Evolutionary conservation across 208 protist species (phyloP).

Genomic region (Trypanosoma conorhini): DNA sequence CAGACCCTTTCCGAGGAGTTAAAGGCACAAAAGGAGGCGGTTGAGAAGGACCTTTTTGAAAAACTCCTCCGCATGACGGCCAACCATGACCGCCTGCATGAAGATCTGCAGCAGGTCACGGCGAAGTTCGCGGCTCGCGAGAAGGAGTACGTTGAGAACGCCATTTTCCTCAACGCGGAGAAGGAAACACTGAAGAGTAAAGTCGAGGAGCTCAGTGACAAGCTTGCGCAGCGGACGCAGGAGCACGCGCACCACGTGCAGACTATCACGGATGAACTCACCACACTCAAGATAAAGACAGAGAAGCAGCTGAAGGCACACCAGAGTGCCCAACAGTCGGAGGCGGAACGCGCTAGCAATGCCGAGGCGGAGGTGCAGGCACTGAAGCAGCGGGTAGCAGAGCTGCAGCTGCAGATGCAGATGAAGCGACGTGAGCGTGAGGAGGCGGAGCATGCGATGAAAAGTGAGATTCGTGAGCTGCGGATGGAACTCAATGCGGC

Average conservation of each 20-base stretch:
- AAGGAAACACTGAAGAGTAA: slow-evolving; percentile 64
- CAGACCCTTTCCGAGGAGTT: slow-evolving; percentile 37
- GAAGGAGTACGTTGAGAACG: slow-evolving; percentile 70
- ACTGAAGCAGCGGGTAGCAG: slow-evolving; percentile 45
- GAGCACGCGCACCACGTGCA: slow-evolving; percentile 46
- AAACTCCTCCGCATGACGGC: slow-evolving; percentile 82
- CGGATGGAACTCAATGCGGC: slow-evolving; percentile 67
- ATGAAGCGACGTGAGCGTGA: slow-evolving; percentile 24
- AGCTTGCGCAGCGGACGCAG: slow-evolving; percentile 28
- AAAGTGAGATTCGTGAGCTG: slow-evolving; percentile 55
- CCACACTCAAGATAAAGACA: slow-evolving; percentile 33
- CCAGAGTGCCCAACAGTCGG: slow-evolving; percentile 30
- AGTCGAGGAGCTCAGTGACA: slow-evolving; percentile 49
- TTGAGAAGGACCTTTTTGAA: slow-evolving; percentile 66
- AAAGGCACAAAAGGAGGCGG: slow-evolving; percentile 31
- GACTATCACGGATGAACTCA: slow-evolving; percentile 45
- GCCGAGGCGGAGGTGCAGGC: slow-evolving; percentile 53
- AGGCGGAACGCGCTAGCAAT: slow-evolving; percentile 47
- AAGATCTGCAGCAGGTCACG: slow-evolving; percentile 56
- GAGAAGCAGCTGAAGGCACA: slow-evolving; percentile 34
- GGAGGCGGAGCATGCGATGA: slow-evolving; percentile 49
- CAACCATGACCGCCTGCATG: slow-evolving; percentile 49
- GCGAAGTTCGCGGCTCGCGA: slow-evolving; percentile 51
- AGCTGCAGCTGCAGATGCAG: slow-evolving; percentile 30
- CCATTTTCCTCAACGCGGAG: slow-evolving; percentile 78